Evolutionary conservation across 2,329 filamentous ascomycete genomes (phyloP), one percentile per base, ranked within the genome.

Genomic region (Cercospora janseana): DNA sequence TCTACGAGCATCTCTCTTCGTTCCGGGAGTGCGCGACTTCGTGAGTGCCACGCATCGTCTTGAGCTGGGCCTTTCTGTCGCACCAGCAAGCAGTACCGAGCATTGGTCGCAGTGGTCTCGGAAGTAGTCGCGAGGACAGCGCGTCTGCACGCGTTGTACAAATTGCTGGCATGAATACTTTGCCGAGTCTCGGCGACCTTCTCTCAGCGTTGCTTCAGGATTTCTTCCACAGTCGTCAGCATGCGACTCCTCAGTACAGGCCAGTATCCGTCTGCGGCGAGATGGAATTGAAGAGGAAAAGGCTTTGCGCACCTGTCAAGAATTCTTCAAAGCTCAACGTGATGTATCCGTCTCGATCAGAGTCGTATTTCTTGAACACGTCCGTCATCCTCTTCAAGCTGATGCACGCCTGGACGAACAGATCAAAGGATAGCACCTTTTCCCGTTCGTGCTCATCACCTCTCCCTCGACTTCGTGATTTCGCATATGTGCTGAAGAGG

Each of bases 331-430:
- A 79, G 62, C 75, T 78, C 62, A 79, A 60, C 34, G 76, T 79
- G 54, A 79, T 79, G 56, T 91, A 97, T 1, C 93, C 93, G 71
- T 97, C 93, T 32, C 93, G 82, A 70, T 98, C 93, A 64, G 95
- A 88, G 62, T 98, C 93, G 69, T 97, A 98, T 72, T 91, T 92
- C 79, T 98, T 98, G 70, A 98, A 98, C 21, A 95, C 90, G 70
- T 98, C 93, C 53, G 93, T 98, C 92, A 98, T 97, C 62, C 93
- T 81, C 80, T 97, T 96, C 64, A 98, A 77, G 62, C 84, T 90
- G 67, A 98, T 97, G 70, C 93, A 97, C 45, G 89, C 89, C 77
- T 98, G 93, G 54, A 98, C 93, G 65, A 98, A 98, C 44, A 98
- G 72, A 73, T 98, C 93, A 66, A 98, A 98, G 54, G 61, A 70